phyloP scores from a whole-genome alignment of 306 rosid species.

The Fragaria iinumae region DNA sequence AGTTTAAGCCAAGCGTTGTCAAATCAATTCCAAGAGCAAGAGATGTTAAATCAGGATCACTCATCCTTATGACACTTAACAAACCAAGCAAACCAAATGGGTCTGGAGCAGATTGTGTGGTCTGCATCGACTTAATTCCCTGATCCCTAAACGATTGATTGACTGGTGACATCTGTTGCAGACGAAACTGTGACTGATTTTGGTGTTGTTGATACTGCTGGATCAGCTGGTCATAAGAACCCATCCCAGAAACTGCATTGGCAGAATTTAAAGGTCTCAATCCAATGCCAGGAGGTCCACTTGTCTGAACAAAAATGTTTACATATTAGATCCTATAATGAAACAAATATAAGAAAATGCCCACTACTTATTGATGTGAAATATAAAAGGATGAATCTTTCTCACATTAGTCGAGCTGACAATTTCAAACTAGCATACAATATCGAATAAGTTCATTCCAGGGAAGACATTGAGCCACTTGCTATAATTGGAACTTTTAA shows the following conservation, averaged over 20 bases:
- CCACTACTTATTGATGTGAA: not conserved
- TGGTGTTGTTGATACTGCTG: constrained; percentile 93
- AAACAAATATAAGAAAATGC: not conserved
- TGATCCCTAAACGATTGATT: constrained; percentile 89
- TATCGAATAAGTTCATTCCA: not conserved
- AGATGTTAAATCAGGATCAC: constrained; percentile 87
- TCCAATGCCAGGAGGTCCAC: constrained; percentile 97
- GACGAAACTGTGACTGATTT: constrained; percentile 82
- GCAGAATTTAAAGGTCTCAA: constrained; percentile 81
- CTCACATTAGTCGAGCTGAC: not conserved
- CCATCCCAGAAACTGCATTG: constrained; percentile 80
- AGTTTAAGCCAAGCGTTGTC: constrained; percentile 85
- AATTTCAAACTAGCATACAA: not conserved
- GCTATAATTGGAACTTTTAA: not conserved
- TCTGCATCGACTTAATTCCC: constrained; percentile 67
- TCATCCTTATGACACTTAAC: constrained; percentile 86
- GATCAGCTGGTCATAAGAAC: constrained; percentile 79
- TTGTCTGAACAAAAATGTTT: constrained; percentile 47
- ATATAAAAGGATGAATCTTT: not conserved
- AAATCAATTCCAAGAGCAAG: constrained; percentile 96
- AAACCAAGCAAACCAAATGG: constrained; percentile 92
- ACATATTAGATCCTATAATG: not conserved
- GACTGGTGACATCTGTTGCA: constrained; percentile 77
- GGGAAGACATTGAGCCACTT: not conserved
- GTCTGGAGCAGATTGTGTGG: constrained; percentile 74